Evolutionary conservation across 1,284 basidiomycete genomes (phyloP).

Genomic region (Apiotrichum montevideense): DNA sequence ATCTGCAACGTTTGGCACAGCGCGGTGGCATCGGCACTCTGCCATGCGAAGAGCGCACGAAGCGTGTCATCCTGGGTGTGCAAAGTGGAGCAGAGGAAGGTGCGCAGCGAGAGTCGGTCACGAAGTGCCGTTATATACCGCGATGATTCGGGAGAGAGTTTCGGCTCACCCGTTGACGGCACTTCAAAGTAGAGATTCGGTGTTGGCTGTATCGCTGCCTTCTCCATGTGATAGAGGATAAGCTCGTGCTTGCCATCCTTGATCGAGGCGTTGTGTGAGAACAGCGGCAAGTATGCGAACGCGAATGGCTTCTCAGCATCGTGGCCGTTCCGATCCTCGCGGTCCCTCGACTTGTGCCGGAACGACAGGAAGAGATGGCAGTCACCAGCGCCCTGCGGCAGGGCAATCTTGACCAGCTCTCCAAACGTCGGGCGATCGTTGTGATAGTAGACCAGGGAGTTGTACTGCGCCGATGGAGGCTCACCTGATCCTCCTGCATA

Average conservation of each 20-base stretch:
- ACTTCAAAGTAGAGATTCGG: slow-evolving; percentile 66
- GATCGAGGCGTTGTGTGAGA: slow-evolving; percentile 71
- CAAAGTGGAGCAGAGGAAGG: slow-evolving; percentile 85
- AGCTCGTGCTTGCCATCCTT: slow-evolving; percentile 86
- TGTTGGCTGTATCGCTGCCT: slow-evolving; percentile 54
- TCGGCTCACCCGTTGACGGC: slow-evolving; percentile 58
- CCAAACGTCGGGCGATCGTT: slow-evolving; percentile 84
- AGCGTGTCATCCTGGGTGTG: slow-evolving; percentile 89
- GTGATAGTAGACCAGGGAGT: slow-evolving; percentile 82
- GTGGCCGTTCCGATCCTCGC: slow-evolving; percentile 55
- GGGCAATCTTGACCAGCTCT: slow-evolving; percentile 80
- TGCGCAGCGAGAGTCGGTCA: slow-evolving; percentile 75
- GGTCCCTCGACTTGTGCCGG: slow-evolving; percentile 54
- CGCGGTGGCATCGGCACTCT: slow-evolving; percentile 57
- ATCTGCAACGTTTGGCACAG: slow-evolving; percentile 70
- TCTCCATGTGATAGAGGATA: slow-evolving; percentile 73
- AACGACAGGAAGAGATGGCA: slow-evolving; percentile 96
- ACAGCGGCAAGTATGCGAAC: slow-evolving; percentile 85
- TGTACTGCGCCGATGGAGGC: slow-evolving; percentile 67
- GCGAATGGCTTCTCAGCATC: slow-evolving; percentile 72
- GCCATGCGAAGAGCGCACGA: slow-evolving; percentile 78
- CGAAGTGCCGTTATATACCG: slow-evolving; percentile 62
- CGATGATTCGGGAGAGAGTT: slow-evolving; percentile 59
- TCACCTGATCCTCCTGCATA: slow-evolving; percentile 84
- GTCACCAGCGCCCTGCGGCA: slow-evolving; percentile 63